Evolutionary conservation across 2,329 filamentous ascomycete genomes (phyloP).

Genomic region (Penicillium sp.): DNA sequence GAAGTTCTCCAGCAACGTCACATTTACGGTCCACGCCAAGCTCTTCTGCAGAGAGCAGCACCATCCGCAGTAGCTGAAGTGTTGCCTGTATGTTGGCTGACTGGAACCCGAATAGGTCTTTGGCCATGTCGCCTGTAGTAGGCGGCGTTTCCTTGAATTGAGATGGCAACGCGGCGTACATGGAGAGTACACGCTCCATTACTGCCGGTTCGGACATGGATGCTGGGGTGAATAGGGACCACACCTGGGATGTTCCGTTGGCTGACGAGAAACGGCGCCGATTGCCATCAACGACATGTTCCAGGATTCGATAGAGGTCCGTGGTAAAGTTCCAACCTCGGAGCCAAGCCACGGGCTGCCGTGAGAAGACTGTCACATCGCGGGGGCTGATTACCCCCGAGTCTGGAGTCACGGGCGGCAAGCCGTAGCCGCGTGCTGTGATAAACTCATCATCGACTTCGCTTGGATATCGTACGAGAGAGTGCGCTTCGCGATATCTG

Average conservation of each 20-base stretch:
- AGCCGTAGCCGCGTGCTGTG: conserved; percentile 27
- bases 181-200: conserved; percentile 26
- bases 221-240: conserved; percentile 23
- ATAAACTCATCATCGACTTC: conserved; percentile 50
- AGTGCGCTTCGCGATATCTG: conserved; percentile 46
- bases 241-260: conserved; percentile 25
- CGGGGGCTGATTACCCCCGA: conserved; percentile 13
- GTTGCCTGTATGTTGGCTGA: conserved; percentile 52
- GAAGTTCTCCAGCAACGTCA: conserved; percentile 45
- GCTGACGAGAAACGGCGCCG: conserved; percentile 22
- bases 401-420: conserved; percentile 19
- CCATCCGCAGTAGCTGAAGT: conserved; percentile 48
- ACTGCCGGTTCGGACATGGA: conserved; percentile 24
- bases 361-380: conserved; percentile 11
- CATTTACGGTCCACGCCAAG: conserved; percentile 45
- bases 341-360: conserved; percentile 44
- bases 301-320: conserved; percentile 55
- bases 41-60: conserved; percentile 40
- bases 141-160: conserved; percentile 27
- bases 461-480: conserved; percentile 48
- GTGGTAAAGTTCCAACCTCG: conserved; percentile 58
- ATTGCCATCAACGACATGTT: conserved; percentile 44
- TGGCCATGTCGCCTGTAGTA: conserved; percentile 30
- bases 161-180: conserved; percentile 24
- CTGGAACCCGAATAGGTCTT: conserved; percentile 48